Conservation (phyloP, 306 rosid genomes). For the Vachellia pachyceras region DNA sequence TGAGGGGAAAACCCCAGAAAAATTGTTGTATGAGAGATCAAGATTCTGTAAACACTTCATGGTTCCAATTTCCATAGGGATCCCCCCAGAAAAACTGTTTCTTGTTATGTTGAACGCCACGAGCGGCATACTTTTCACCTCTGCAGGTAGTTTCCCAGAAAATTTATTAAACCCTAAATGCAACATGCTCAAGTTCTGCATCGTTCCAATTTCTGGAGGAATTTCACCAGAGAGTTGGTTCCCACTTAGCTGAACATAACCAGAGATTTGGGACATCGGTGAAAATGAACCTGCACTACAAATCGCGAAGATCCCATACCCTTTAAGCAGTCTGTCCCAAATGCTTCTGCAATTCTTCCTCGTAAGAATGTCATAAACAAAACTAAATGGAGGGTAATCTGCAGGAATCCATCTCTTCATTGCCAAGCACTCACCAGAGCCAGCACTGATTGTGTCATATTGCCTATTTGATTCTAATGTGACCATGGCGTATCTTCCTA, state of each 20-base stretch:
- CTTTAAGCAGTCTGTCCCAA: conserved; percentile 84
- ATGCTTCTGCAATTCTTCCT: conserved; percentile 81
- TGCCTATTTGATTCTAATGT: conserved; percentile 64
- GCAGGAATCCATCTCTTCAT: conserved; percentile 98
- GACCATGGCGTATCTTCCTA: conserved; percentile 60
- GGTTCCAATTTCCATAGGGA: conserved; percentile 64
- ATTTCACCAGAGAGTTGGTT: conserved; percentile 74
- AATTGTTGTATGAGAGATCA: conserved; percentile 84
- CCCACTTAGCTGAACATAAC: conserved; percentile 82
- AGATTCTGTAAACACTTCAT: conserved; percentile 71
- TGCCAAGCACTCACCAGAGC: conserved; percentile 86
- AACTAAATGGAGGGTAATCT: conserved; percentile 93
- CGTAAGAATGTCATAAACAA: conserved; percentile 70
- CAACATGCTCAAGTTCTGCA: conserved; percentile 76
- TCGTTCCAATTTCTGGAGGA: conserved; percentile 68
- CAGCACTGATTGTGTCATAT: conserved; percentile 47
- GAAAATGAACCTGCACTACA: conserved; percentile 57
- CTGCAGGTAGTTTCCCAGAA: conserved; percentile 70
- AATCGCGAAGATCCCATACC: conserved; percentile 65
- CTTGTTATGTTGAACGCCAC: conserved; percentile 63
- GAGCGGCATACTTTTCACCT: conserved; percentile 62
- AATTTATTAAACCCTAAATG: conserved; percentile 71
- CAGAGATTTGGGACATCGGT: conserved; percentile 59
- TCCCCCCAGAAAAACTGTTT: conserved; percentile 80
- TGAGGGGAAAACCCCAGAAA: conserved; percentile 74